A percentile compares a stretch with the other conserved stretches of the same genome.
These are phyloP conservation scores for Astraeus odoratus DNA, from an alignment of 768 basidiomycete genomes.

Conservation along the genomic window DNA sequence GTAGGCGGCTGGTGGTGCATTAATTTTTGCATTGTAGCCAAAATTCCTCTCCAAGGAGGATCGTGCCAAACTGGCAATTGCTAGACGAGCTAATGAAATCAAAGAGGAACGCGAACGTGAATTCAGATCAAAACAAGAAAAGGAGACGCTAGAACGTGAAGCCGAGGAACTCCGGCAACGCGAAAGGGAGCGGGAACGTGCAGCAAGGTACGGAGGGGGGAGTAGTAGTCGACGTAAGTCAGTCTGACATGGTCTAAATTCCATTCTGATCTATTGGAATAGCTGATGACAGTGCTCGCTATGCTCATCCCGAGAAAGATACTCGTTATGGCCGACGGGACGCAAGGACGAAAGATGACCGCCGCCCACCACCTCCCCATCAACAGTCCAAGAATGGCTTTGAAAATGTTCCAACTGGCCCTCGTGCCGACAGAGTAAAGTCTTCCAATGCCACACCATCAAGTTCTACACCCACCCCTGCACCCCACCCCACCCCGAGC, in stretches of 20 bases:
- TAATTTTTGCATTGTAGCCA: conserved; percentile 46
- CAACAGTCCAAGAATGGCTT: conserved; percentile 38
- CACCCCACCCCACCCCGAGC: conserved; percentile 33
- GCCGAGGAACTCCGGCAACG: conserved; percentile 61
- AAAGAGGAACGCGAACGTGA: conserved; percentile 61
- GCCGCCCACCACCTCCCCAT: conserved; percentile 25
- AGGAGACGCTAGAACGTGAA: conserved; percentile 68
- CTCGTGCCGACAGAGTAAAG: conserved; percentile 67
- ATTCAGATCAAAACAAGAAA: conserved; percentile 50
- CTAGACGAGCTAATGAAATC: conserved; percentile 81
- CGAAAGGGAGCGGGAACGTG: conserved; percentile 33
- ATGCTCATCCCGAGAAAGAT: conserved; percentile 46
- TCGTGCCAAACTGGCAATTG: conserved; percentile 81
- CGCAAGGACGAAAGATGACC: conserved; percentile 31
- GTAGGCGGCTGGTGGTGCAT: neutral
- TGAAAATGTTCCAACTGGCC: conserved; percentile 76
- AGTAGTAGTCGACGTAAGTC: conserved; percentile 25
- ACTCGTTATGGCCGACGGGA: conserved; percentile 38
- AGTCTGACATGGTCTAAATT: neutral
- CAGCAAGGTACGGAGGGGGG: conserved; percentile 36
- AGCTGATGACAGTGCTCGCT: conserved; percentile 46
- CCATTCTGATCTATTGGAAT: conserved; percentile 9
- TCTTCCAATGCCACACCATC: conserved; percentile 25
- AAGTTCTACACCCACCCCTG: conserved; percentile 42
- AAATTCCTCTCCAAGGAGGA: conserved; percentile 93